A percentile compares a stretch with the other conserved stretches of the same genome.
Conservation (phyloP, 2,329 filamentous ascomycete species). For the Fusarium cicatricum region DNA sequence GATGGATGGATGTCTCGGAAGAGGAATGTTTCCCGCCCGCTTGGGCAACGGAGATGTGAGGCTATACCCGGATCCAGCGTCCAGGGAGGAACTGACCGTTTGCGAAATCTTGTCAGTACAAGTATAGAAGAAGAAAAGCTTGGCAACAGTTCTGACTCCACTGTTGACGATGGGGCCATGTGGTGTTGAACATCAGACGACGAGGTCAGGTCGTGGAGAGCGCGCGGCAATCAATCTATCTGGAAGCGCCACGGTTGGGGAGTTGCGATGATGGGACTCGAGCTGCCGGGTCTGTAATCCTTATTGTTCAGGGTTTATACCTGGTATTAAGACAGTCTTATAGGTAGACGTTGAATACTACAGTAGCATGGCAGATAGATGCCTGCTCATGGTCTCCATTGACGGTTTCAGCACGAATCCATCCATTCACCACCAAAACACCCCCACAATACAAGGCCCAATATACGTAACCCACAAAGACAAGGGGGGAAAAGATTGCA, state of each 20-base stretch:
- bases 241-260: constrained; percentile 14
- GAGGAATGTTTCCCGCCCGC: constrained; percentile 25
- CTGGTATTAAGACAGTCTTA: too few relatives aligned
- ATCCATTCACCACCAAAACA: neutral
- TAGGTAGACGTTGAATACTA: too few relatives aligned
- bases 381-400: too few relatives aligned
- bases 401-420: neutral
- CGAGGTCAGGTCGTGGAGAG: neutral
- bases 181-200: neutral
- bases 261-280: too few relatives aligned
- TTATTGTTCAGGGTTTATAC: too few relatives aligned
- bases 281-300: too few relatives aligned
- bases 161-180: neutral
- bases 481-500: neutral
- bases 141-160: neutral
- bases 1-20: constrained; percentile 29
- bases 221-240: constrained; percentile 19
- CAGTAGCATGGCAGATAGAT: too few relatives aligned
- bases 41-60: neutral
- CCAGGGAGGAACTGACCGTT: too few relatives aligned
- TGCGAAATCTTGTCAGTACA: too few relatives aligned
- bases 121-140: neutral
- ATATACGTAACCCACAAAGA: neutral
- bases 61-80: neutral
- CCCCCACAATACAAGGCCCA: neutral